Evolutionary conservation across 345 rosid genomes (phyloP).

Genomic region (Lepidium sativum): DNA sequence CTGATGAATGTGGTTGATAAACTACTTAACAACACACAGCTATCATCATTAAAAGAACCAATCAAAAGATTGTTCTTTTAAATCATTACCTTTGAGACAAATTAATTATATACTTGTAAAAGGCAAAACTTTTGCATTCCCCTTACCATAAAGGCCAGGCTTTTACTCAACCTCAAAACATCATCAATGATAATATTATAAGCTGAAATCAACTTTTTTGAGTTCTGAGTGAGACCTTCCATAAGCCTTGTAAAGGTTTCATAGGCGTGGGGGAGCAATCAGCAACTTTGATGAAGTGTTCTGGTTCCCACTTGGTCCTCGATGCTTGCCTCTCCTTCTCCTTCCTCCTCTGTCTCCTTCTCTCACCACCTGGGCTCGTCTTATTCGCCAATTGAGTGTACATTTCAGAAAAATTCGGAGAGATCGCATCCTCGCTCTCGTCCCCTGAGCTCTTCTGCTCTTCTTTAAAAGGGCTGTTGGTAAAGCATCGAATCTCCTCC

Average conservation of each 20-base stretch:
- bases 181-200: background rate
- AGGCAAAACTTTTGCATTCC: background rate
- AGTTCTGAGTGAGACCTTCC: slow-evolving; percentile 51
- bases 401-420: slow-evolving; percentile 58
- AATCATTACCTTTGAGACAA: background rate
- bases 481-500: slow-evolving; percentile 46
- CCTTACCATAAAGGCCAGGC: background rate
- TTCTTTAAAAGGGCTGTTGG: background rate
- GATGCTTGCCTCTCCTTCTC: slow-evolving; percentile 60
- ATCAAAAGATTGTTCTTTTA: background rate
- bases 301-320: slow-evolving; percentile 66
- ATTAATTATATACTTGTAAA: background rate
- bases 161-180: background rate
- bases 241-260: slow-evolving; percentile 80
- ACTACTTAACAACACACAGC: background rate
- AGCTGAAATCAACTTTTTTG: background rate
- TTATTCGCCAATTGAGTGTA: slow-evolving; percentile 70
- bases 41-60: background rate
- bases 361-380: slow-evolving; percentile 55
- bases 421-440: slow-evolving; percentile 34
- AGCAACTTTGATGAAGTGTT: slow-evolving; percentile 67
- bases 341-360: slow-evolving; percentile 76
- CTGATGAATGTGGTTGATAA: background rate
- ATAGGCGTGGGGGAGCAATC: slow-evolving; percentile 55
- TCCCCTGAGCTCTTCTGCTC: slow-evolving; percentile 31